Conservation (phyloP, 2,329 filamentous ascomycete genomes). For the Fusarium irregulare region DNA sequence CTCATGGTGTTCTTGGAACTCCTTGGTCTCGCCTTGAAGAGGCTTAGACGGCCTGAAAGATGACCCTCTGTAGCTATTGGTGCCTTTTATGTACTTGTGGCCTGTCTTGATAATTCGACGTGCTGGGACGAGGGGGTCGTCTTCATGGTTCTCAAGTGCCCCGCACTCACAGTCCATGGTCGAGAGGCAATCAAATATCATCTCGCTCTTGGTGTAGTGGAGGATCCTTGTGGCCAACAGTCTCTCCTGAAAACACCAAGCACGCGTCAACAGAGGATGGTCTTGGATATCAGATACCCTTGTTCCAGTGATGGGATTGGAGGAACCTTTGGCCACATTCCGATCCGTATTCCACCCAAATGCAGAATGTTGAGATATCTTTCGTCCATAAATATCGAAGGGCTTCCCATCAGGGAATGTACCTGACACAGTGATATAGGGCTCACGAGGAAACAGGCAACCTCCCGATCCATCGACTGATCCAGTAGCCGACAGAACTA, state of each 20-base stretch:
- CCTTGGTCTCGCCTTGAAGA: not conserved
- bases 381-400: slow-evolving; percentile 35
- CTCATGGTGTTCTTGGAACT: slow-evolving; percentile 31
- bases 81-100: slow-evolving; percentile 31
- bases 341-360: slow-evolving; percentile 31
- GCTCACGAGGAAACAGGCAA: slow-evolving; percentile 34
- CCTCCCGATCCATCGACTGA: slow-evolving; percentile 35
- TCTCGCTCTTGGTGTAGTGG: slow-evolving; percentile 46
- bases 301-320: slow-evolving; percentile 10
- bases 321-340: slow-evolving; percentile 12
- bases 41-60: not conserved
- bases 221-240: slow-evolving; percentile 44
- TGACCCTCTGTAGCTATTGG: slow-evolving; percentile 3
- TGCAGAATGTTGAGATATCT: slow-evolving; percentile 4
- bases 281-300: slow-evolving; percentile 2
- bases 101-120: slow-evolving; percentile 40
- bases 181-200: slow-evolving; percentile 43
- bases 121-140: slow-evolving; percentile 24
- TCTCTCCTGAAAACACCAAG: slow-evolving; percentile 49
- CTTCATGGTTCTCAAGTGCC: slow-evolving; percentile 27
- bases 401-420: slow-evolving; percentile 11
- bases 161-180: slow-evolving; percentile 45
- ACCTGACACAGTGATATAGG: slow-evolving; percentile 21
- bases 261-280: slow-evolving; percentile 40
- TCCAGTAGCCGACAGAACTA: slow-evolving; percentile 43